Percentiles rank a stretch among this genome's conserved stretches.
These are phyloP conservation scores for Tricholoma flavovirens DNA, from an alignment of 768 basidiomycete genomes.

Conservation along the genomic window DNA sequence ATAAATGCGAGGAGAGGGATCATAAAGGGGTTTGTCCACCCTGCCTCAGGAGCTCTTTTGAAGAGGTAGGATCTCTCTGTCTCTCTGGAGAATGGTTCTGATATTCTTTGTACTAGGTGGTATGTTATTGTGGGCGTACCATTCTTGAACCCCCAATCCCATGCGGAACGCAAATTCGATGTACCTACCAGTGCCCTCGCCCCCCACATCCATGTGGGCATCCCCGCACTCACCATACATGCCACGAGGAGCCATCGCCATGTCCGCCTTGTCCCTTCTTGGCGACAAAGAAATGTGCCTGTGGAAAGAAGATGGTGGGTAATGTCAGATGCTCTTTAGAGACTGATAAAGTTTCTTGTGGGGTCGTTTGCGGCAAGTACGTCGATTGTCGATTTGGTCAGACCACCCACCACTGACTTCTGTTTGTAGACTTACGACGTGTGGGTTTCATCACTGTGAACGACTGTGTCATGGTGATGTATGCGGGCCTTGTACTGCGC, in stretches of 20 bases:
- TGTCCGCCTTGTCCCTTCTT: conserved; percentile 91
- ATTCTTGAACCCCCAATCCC: conserved; percentile 83
- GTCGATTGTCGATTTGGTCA: conserved; percentile 16
- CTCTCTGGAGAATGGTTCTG: background rate
- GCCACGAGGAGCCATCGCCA: conserved; percentile 62
- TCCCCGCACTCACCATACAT: conserved; percentile 66
- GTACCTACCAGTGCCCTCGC: conserved; percentile 71
- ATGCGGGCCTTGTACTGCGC: conserved; percentile 71
- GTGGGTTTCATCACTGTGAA: conserved; percentile 89
- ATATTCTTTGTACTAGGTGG: conserved; percentile 36
- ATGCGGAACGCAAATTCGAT: conserved; percentile 77
- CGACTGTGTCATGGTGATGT: conserved; percentile 75
- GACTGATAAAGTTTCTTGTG: conserved; percentile 76
- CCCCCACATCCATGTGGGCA: conserved; percentile 79
- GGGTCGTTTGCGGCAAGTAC: conserved; percentile 71
- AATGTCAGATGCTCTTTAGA: conserved; percentile 84
- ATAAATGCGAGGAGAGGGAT: conserved; percentile 73
- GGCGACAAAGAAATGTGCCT: conserved; percentile 76
- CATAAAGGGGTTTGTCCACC: conserved; percentile 78
- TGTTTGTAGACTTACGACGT: conserved; percentile 52
- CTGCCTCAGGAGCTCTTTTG: conserved; percentile 86
- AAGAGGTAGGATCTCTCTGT: conserved; percentile 52
- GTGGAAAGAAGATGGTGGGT: conserved; percentile 75
- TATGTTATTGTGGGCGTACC: conserved; percentile 84
- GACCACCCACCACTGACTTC: background rate